A percentile compares a stretch with the other conserved stretches of the same genome.
These are phyloP conservation scores for Monosporascus sp. DNA, from an alignment of 2,329 filamentous ascomycete genomes.

Conservation along the genomic window DNA sequence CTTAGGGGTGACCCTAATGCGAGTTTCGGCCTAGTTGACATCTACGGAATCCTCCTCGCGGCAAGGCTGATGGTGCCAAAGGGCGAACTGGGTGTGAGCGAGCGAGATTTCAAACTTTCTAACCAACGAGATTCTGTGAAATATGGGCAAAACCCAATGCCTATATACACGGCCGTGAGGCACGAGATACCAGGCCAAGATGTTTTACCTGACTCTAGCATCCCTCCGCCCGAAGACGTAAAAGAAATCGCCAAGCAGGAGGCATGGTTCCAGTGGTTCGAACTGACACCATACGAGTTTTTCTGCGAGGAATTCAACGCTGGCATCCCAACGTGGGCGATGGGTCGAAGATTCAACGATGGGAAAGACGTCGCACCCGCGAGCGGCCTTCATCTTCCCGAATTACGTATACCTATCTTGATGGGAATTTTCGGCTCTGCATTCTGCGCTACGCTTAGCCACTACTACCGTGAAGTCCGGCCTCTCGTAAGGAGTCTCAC, in stretches of 20 bases:
- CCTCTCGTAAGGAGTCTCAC: slow-evolving; percentile 70
- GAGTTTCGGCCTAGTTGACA: slow-evolving; percentile 84
- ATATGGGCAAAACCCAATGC: slow-evolving; percentile 75
- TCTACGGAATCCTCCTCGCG: slow-evolving; percentile 83
- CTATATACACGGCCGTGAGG: slow-evolving; percentile 91
- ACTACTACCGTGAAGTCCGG: slow-evolving; percentile 93
- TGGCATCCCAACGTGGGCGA: slow-evolving; percentile 90
- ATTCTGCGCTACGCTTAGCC: slow-evolving; percentile 90
- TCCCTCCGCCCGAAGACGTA: slow-evolving; percentile 37
- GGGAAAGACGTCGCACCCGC: slow-evolving; percentile 63
- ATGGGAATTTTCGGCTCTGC: slow-evolving; percentile 96
- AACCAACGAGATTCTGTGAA: slow-evolving; percentile 74
- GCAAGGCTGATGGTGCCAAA: slow-evolving; percentile 81
- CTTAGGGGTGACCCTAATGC: slow-evolving; percentile 74
- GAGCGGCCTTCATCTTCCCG: slow-evolving; percentile 67
- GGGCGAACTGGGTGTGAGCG: slow-evolving; percentile 71
- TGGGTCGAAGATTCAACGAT: slow-evolving; percentile 75
- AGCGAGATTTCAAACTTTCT: slow-evolving; percentile 82
- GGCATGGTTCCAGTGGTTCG: slow-evolving; percentile 97
- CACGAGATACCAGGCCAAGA: slow-evolving; percentile 81
- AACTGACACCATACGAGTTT: slow-evolving; percentile 90
- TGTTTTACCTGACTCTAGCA: slow-evolving; percentile 28
- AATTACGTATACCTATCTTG: slow-evolving; percentile 75
- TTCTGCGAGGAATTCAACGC: slow-evolving; percentile 90
- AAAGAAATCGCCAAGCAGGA: slow-evolving; percentile 55